Evolutionary conservation across 345 rosid genomes (phyloP).

Genomic region (Syzygium grande): DNA sequence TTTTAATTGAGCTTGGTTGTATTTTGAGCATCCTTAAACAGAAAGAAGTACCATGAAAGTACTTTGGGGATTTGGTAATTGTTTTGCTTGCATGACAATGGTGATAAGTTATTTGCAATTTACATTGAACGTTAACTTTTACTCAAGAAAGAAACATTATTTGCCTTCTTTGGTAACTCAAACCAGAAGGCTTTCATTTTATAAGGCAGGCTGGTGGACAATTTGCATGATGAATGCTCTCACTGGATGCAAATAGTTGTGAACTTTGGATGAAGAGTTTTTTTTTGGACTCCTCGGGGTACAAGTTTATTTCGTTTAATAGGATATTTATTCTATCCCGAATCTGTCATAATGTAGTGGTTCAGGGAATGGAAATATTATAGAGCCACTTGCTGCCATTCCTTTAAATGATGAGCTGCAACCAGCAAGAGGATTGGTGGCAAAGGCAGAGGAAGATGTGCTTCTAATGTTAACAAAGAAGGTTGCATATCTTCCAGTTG

Average conservation of each 20-base stretch:
- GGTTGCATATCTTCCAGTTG: conserved; percentile 24
- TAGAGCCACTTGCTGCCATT: conserved; percentile 80
- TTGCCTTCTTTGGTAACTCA: background rate
- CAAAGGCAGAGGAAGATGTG: conserved; percentile 77
- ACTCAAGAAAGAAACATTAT: background rate
- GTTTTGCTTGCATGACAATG: background rate
- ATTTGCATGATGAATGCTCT: background rate
- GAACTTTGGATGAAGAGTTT: background rate
- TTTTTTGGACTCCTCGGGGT: background rate
- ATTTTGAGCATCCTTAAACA: background rate
- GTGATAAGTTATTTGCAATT: background rate
- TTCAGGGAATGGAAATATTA: conserved; percentile 62
- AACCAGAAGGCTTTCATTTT: background rate
- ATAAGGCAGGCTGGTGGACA: background rate
- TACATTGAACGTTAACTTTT: background rate
- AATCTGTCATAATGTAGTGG: conserved; percentile 41
- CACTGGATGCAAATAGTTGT: background rate
- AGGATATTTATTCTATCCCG: background rate
- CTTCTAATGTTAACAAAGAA: conserved; percentile 68
- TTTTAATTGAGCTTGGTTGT: background rate
- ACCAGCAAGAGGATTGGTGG: conserved; percentile 57
- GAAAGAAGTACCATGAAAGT: background rate
- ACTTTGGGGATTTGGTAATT: background rate
- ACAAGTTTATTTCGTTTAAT: background rate
- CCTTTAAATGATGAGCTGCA: conserved; percentile 82